phyloP scores from a whole-genome alignment of 2,329 filamentous ascomycete genomes.

The Neophaeococcomyces aloes region DNA sequence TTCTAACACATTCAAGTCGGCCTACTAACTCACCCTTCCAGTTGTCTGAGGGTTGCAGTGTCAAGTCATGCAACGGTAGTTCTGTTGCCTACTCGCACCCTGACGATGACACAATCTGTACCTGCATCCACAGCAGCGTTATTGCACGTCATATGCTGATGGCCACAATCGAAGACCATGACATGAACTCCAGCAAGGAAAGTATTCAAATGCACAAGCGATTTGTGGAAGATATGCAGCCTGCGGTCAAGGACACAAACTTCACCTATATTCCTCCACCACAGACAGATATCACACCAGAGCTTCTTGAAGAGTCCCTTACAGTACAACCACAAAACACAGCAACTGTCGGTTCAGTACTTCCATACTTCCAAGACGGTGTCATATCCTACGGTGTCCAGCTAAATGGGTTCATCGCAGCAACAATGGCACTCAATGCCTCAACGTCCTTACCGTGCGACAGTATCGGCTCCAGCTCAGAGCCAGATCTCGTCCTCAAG shows the following conservation, averaged over 20 bases:
- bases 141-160: too few species aligned
- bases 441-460: conserved; percentile 17
- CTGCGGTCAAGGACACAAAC: conserved; percentile 1
- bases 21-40: too few species aligned
- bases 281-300: conserved; percentile 17
- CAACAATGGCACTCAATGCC: conserved; percentile 17
- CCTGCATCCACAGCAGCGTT: too few species aligned
- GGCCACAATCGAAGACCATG: too few species aligned
- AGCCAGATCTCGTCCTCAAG: conserved; percentile 18
- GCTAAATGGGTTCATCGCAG: conserved; percentile 16
- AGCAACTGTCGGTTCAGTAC: conserved; percentile 16
- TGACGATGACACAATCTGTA: too few species aligned
- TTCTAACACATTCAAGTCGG: too few species aligned
- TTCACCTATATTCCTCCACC: conserved; percentile 19
- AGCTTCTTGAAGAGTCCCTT: conserved; percentile 17
- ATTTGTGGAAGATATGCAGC: background rate
- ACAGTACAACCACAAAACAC: conserved; percentile 17
- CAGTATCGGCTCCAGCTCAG: conserved; percentile 12
- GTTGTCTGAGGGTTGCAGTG: too few species aligned
- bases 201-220: too few species aligned
- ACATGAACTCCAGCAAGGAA: too few species aligned
- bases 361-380: conserved; percentile 15
- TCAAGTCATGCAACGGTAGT: too few species aligned
- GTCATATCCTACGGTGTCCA: conserved; percentile 15
- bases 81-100: too few species aligned